Percentiles rank a stretch among this genome's conserved stretches.
Evolutionary conservation across 805 yeast genomes (phyloP).

Genomic region (Spencermartinsiella europaea): DNA sequence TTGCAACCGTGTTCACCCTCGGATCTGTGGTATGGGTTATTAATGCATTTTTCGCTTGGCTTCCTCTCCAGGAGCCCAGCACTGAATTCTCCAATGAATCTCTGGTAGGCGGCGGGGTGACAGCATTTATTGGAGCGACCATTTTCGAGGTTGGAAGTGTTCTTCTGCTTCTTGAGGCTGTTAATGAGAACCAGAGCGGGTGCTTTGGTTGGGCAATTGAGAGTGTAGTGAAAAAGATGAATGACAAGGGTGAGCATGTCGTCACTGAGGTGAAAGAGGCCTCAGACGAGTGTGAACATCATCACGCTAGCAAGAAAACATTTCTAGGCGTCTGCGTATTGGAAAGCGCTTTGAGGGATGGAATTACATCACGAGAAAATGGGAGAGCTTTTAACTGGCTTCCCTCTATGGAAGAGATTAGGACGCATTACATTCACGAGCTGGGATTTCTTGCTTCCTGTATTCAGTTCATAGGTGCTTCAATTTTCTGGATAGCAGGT

Average conservation of each 20-base stretch:
- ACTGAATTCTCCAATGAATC: constrained; percentile 11
- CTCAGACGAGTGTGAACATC: constrained; percentile 7
- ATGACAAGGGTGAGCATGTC: neutral
- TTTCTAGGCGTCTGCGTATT: neutral
- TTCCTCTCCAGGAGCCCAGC: constrained; percentile 11
- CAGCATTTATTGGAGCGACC: constrained; percentile 18
- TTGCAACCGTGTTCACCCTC: constrained; percentile 11
- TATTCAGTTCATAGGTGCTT: constrained; percentile 11
- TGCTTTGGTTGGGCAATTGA: constrained; percentile 17
- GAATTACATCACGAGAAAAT: neutral
- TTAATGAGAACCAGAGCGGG: constrained; percentile 12
- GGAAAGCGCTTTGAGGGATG: neutral
- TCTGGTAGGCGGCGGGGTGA: constrained; percentile 12
- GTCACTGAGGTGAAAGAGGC: neutral
- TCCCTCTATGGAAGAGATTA: constrained; percentile 9
- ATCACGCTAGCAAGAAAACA: constrained; percentile 3
- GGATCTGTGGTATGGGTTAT: constrained; percentile 19
- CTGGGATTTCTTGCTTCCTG: constrained; percentile 13
- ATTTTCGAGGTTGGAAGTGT: constrained; percentile 17
- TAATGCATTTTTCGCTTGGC: constrained; percentile 17
- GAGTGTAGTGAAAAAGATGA: neutral
- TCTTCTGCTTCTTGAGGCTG: constrained; percentile 15
- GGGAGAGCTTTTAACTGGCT: constrained; percentile 9
- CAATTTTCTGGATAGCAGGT: constrained; percentile 16
- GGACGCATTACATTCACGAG: constrained; percentile 10